Evolutionary conservation across 768 basidiomycete genomes (phyloP).

Genomic region (Psilocybe cubensis): DNA sequence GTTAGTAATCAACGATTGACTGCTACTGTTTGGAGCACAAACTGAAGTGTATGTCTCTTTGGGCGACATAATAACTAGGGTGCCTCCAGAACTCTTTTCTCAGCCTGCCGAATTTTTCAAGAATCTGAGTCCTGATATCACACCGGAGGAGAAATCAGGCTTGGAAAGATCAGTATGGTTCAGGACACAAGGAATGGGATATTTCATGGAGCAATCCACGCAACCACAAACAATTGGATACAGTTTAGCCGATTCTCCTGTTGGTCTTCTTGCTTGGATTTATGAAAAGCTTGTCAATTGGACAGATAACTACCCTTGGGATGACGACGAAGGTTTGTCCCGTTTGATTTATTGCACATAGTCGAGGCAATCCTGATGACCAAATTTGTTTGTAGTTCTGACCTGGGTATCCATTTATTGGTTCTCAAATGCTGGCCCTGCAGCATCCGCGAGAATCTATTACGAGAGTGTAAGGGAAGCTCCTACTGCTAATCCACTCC

Average conservation of each 20-base stretch:
- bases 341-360: neutral
- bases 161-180: slow-evolving; percentile 34
- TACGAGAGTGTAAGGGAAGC: slow-evolving; percentile 45
- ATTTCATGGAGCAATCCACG: slow-evolving; percentile 42
- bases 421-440: slow-evolving; percentile 62
- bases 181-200: slow-evolving; percentile 35
- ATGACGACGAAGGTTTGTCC: slow-evolving; percentile 52
- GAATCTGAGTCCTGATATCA: slow-evolving; percentile 30
- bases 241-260: slow-evolving; percentile 58
- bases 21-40: neutral
- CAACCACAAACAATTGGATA: slow-evolving; percentile 60
- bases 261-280: slow-evolving; percentile 56
- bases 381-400: slow-evolving; percentile 41
- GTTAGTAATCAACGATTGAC: neutral
- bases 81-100: slow-evolving; percentile 21
- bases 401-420: slow-evolving; percentile 61
- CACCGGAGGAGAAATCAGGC: slow-evolving; percentile 36
- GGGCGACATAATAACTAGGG: neutral
- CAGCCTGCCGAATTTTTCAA: slow-evolving; percentile 26
- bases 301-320: slow-evolving; percentile 59
- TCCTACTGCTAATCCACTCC: neutral
- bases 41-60: no score
- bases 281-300: slow-evolving; percentile 53
- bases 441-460: slow-evolving; percentile 61
- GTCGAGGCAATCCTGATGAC: neutral